Evolutionary conservation across 495 filamentous ascomycete genomes (phyloP), one percentile per base, ranked within the genome.

Genomic region (Clohesyomyces aquaticus): DNA sequence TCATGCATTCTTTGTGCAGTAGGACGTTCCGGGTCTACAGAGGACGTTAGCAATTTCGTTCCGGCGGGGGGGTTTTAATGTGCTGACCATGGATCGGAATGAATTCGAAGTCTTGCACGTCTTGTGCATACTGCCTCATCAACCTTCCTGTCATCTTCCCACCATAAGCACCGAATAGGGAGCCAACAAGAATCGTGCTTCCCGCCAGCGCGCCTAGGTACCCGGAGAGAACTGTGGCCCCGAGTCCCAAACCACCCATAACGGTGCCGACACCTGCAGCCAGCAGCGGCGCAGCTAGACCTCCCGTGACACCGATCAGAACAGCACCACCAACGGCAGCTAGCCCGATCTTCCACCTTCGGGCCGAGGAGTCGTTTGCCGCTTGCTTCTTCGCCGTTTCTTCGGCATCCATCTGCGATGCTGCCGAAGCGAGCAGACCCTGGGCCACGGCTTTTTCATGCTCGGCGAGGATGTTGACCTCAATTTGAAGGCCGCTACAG

Each of bases 401-500:
- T 28, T 73, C 71, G 16, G 71, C 71, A 53, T 65, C 58, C 68
- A 73, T 71, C 35, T 63, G 59, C 19, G 61, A 63, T 0, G 61
- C 63, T n/a, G 65, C 68, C 1, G 71, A 52, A n/a, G 62, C 67
- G 1, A 73, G 62, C 11, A 73, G 68, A 10, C 66, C 71, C 28
- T 67, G 64, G 14, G 71, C 68, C 1, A 71, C 83, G 66, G 86
- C 84, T 18, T 83, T 79, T 74, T 96, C 92, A 46, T 93, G 85
- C 32, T 86, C 81, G 19, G 85, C 80, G 16, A 96, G 76, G 27
- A 87, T 74, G 42, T 82, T 81, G 11, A 87, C 77, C 1, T 86
- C 83, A 14, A 96, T 74, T 16, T 81, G 75, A 3, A 96, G 75
- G 16, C 87, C 90, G 9, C 88, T 87, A 9, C 87, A 76, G 11